Evolutionary conservation across 2,329 filamentous ascomycete species (phyloP), one percentile per base, ranked within the genome.

Genomic region (Cladosporium sp.): DNA sequence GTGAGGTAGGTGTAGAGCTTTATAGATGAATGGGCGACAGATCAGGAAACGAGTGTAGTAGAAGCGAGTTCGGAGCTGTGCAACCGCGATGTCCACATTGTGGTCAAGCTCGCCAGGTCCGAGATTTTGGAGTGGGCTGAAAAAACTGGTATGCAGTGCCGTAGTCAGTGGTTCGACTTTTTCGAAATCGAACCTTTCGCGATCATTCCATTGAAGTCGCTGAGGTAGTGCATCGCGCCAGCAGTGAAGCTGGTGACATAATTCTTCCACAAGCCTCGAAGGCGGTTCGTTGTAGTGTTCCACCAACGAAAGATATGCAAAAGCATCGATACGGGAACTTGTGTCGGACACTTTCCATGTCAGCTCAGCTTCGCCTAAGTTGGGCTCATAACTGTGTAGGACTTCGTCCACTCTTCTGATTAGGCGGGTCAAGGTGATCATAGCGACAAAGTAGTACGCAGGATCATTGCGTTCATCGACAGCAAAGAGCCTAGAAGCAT

Each of bases 21-120:
- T 88, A 77, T 84, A 88, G 5, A 88, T 71, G 65, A 84, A 88
- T 1, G 86, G 85, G 11, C 85, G 81, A 73, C 87, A 82, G 65
- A 87, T 80, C 65, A 87, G 79, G 71, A 85, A 85, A 65, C 85
- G 86, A 28, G 83, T 82, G 69, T 87, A 86, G 73, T 86, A 87
- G 73, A 86, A 88, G 57, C 84, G 80, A 5, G 85, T 86, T 52
- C 86, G 82, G 10, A 88, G 78, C 11, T 86, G 75, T 1, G 86
- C 86, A 6, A 84, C 80, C 65, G 87, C 84, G 47, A 88, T 78
- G 8, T 32, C 30, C 30, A 32, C 30, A 70, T 87, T 85, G 67
- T 85, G 79, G n/a, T 81, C 81, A 71, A 76, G 74, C 4, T 80
- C 74, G 1, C 70, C 11, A 71, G 75, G 67, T 68, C 71, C 26